Evolutionary conservation across 345 rosid genomes (phyloP), one percentile per base, ranked within the genome.

Genomic region (Stellera chamaejasme): DNA sequence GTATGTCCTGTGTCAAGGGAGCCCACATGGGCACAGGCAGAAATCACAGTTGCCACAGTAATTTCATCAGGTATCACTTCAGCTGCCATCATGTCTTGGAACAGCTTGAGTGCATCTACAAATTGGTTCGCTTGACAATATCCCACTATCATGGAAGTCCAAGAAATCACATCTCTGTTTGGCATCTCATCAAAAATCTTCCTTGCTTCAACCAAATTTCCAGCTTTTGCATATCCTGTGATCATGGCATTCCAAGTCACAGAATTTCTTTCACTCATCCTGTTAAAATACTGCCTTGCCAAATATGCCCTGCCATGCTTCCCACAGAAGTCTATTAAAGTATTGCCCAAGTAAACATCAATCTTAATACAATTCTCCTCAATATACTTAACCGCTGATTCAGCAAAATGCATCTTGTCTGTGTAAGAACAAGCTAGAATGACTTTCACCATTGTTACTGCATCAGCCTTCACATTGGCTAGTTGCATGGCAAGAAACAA

Each of bases 141-240:
- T 10, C 88, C 90, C 2, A 74, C 66, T 70, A 82, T 77, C 90
- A 88, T 67, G 13, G 82, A 72, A 32, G 87, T 84, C 93, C 93
- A 88, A 49, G 85, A 74, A 54, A 85, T 75, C 32, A 79, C 82
- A 66, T 88, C 85, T 58, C 67, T 80, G 4, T 39, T 54, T 1
- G 77, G 69, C 88, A 84, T 82, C 67, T 67, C 68, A 39, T 77
- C 81, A 42, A 88, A 84, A 69, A 82, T 55, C 28, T 65, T 64
- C 62, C 62, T 56, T 2, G 87, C 94, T 15, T 68, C 66, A 56
- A 53, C 64, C 54, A 75, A 46, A 50, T 67, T 36, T 41, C 76
- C 71, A 3, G 10, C 65, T 66, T 72, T 80, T n/a, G 69, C 70
- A 54, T 73, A 75, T 39, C 63, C 83, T 19, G 16, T 70, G 46